A percentile compares a stretch with the other conserved stretches of the same genome.
phyloP scores from a whole-genome alignment of 306 rosid species.

The Prunus dulcis region DNA sequence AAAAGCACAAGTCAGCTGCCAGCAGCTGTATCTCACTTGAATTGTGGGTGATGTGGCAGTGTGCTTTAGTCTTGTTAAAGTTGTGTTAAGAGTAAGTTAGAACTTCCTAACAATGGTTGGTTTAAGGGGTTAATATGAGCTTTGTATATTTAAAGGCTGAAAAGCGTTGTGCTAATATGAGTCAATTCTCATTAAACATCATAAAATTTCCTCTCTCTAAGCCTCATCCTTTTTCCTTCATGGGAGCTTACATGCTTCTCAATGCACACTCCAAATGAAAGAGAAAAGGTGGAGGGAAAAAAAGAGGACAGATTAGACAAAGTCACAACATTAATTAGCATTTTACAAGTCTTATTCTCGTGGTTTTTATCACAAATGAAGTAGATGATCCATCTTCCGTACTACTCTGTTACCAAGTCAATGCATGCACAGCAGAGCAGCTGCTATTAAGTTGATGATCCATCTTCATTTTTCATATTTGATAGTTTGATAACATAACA shows the following conservation, averaged over 20 bases:
- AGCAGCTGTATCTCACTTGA: constrained; percentile 2
- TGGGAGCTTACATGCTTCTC: background rate
- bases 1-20: background rate
- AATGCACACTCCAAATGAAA: too few species aligned
- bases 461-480: background rate
- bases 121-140: background rate
- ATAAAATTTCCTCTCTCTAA: background rate
- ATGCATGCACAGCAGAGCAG: too few species aligned
- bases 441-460: background rate
- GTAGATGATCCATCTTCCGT: too few species aligned
- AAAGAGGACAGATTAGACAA: background rate
- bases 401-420: too few species aligned
- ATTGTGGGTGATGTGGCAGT: background rate
- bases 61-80: background rate
- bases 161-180: background rate
- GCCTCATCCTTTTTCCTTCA: too few species aligned
- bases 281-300: too few species aligned
- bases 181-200: background rate
- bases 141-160: background rate
- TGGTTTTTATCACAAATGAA: too few species aligned
- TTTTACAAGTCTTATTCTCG: too few species aligned
- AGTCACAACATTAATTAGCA: background rate
- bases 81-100: background rate
- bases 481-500: too few species aligned
- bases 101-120: background rate